Evolutionary conservation across 148 eudicot genomes (phyloP), one percentile per base, ranked within the genome.

Genomic region (Amaranthus hypochondriacus): DNA sequence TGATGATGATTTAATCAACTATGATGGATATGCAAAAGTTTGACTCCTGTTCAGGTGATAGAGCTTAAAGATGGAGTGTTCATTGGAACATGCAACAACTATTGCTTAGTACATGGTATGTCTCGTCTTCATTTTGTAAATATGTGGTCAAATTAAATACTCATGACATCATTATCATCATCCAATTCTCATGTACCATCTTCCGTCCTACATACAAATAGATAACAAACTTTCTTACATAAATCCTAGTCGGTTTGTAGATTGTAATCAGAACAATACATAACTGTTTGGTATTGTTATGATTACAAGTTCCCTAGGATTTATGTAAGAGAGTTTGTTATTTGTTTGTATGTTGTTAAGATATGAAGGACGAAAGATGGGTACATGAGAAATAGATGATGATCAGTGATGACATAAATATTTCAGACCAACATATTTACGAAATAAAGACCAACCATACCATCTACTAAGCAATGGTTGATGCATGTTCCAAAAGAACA

Each of bases 381-480:
- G 47, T 62, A 75, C 39, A 83, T 84, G 39, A 61, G 2, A 59
- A 21, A 48, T 10, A 0, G 68, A 66, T 15, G 3, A 77, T 71
- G 48, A 66, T 6, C 11, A 74, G 48, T 46, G 14, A 14, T 7
- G 14, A 55, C 66, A 76, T 64, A 43, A 63, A 80, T 15, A 83
- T 48, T 51, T 79, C 72, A 12, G 96, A 82, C 66, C 39, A 28
- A 80, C 4, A 79, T 50, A 15, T 83, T 84, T 75, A 84, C 76
- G 75, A 89, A 87, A 62, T 83, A 80, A 87, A 82, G 81, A 4
- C 78, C 77, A 0, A 90, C 81, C 0, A 88, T 87, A 4, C 88
- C 93, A 61, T 89, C 93, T 2, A 62, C 71, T 11, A 87, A 85
- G 46, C 88, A 76, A 66, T 89, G 90, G 68, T 87, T 89, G 3